Percentiles rank a stretch among this genome's conserved stretches.
Evolutionary conservation across 1,139 yeast genomes (phyloP).

Genomic region (Geotrichum siamense): DNA sequence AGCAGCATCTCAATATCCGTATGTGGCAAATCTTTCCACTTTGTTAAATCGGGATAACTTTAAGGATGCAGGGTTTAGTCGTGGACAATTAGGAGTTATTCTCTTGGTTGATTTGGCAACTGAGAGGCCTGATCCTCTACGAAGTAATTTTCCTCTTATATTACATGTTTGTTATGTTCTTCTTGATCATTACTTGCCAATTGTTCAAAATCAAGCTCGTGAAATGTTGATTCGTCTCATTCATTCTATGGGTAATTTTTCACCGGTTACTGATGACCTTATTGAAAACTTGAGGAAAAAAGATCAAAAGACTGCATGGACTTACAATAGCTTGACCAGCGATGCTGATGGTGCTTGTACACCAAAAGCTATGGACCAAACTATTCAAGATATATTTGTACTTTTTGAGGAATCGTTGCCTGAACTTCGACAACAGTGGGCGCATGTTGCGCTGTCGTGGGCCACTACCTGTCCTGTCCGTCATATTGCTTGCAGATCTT

Average conservation of each 20-base stretch:
- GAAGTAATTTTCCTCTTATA: conserved; percentile 56
- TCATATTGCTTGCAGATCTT: conserved; percentile 93
- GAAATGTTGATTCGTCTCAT: conserved; percentile 68
- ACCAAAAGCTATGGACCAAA: conserved; percentile 78
- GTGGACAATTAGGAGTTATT: conserved; percentile 80
- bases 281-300: conserved; percentile 44
- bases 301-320: conserved; percentile 54
- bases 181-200: conserved; percentile 75
- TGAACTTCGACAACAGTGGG: conserved; percentile 72
- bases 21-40: conserved; percentile 63
- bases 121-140: conserved; percentile 34
- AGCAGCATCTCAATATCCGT: conserved; percentile 46
- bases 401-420: conserved; percentile 48
- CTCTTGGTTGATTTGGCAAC: conserved; percentile 74
- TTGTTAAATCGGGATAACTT: conserved; percentile 48
- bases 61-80: conserved; percentile 72
- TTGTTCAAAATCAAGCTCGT: conserved; percentile 81
- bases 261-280: conserved; percentile 45
- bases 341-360: conserved; percentile 79
- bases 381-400: conserved; percentile 58
- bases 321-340: conserved; percentile 74
- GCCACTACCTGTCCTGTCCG: conserved; percentile 97
- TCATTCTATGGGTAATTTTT: conserved; percentile 42
- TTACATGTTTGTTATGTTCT: conserved; percentile 76
- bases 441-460: conserved; percentile 78